A percentile compares a stretch with the other conserved stretches of the same genome.
phyloP scores from a whole-genome alignment of 441 rosid genomes.

The Melianthus villosus region DNA sequence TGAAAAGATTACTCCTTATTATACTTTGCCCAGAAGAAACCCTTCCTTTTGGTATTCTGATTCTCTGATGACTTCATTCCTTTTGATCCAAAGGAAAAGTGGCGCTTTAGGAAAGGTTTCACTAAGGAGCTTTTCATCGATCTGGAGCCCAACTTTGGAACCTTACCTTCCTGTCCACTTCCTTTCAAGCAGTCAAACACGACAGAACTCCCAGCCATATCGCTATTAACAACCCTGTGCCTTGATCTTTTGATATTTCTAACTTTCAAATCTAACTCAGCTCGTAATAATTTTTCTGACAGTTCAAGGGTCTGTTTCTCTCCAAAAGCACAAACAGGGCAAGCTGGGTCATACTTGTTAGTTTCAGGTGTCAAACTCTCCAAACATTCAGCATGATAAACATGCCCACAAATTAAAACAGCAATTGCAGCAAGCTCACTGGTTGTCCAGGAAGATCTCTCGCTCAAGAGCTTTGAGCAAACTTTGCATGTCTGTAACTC shows the following conservation, averaged over 20 bases:
- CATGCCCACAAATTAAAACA: constrained; percentile 76
- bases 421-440: constrained; percentile 62
- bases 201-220: constrained; percentile 28
- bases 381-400: constrained; percentile 91
- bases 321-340: constrained; percentile 84
- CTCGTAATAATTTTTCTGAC: constrained; percentile 67
- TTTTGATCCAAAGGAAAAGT: constrained; percentile 67
- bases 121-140: constrained; percentile 39
- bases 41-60: constrained; percentile 37
- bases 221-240: constrained; percentile 50
- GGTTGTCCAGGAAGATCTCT: constrained; percentile 55
- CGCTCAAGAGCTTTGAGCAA: constrained; percentile 67
- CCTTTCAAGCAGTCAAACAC: constrained; percentile 26
- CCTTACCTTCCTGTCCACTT: constrained; percentile 31
- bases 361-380: constrained; percentile 71
- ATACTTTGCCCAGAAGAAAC: constrained; percentile 78
- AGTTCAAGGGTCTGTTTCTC: constrained; percentile 56
- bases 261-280: constrained; percentile 54
- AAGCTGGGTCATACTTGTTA: constrained; percentile 72
- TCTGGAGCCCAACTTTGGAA: constrained; percentile 39
- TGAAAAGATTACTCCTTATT: constrained; percentile 41
- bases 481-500: constrained; percentile 68
- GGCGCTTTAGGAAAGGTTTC: constrained; percentile 61
- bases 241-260: constrained; percentile 47
- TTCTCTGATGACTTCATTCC: constrained; percentile 24